These are phyloP conservation scores for Trichoderma sp. DNA, from an alignment of 2,329 filamentous ascomycete genomes.

Conservation along the genomic window DNA sequence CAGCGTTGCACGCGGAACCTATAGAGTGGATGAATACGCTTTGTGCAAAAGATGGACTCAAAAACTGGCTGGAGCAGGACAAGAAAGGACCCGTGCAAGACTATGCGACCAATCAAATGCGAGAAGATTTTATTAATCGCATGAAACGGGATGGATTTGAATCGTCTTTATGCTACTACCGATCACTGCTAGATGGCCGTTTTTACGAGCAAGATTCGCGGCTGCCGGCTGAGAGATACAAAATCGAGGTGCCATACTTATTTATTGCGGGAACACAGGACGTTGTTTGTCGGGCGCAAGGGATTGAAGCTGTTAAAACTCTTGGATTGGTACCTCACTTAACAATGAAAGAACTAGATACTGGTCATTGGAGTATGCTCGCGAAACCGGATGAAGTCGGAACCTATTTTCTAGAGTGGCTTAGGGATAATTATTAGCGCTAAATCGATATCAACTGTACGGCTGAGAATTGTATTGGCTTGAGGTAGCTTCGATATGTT, in stretches of 20 bases:
- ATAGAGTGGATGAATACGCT: background rate
- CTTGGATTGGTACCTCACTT: background rate
- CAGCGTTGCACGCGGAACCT: background rate
- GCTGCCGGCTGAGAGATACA: background rate
- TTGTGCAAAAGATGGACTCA: background rate
- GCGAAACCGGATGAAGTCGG: background rate
- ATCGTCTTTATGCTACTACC: background rate
- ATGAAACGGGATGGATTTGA: background rate
- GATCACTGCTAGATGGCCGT: background rate
- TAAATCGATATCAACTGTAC: background rate
- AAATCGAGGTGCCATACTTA: background rate
- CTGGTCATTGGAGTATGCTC: background rate
- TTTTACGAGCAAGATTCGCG: background rate
- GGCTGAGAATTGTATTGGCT: too few species aligned
- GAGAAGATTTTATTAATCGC: background rate
- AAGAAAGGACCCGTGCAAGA: background rate
- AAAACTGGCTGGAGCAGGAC: background rate
- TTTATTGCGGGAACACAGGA: background rate
- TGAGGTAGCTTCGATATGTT: background rate
- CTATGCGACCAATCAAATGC: background rate
- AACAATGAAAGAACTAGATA: background rate
- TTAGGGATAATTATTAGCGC: background rate
- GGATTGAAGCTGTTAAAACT: background rate
- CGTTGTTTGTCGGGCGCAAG: background rate
- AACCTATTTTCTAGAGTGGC: background rate